Evolutionary conservation across 495 filamentous ascomycete species (phyloP).

Genomic region (Neurospora tetrasperma): DNA sequence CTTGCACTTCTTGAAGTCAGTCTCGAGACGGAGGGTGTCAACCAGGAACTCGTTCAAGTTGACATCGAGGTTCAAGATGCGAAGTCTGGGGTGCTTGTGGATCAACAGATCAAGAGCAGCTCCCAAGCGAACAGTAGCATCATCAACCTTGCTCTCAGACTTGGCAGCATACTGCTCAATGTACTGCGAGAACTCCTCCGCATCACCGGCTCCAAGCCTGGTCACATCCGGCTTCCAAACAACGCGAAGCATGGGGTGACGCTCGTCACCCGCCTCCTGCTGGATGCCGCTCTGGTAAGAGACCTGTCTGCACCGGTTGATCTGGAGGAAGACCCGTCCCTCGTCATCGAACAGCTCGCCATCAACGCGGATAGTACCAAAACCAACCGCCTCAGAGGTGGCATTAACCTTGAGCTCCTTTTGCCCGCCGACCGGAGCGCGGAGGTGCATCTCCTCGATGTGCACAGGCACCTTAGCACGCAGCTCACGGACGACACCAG

Average conservation of each 20-base stretch:
- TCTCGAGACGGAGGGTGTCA: neutral
- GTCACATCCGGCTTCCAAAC: neutral
- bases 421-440: neutral
- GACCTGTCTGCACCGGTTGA: neutral
- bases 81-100: neutral
- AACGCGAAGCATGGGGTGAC: neutral
- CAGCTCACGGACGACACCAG: conserved; percentile 8
- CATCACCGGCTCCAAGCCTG: neutral
- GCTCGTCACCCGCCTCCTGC: neutral
- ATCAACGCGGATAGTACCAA: neutral
- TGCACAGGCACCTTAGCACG: conserved; percentile 18
- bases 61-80: neutral
- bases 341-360: neutral
- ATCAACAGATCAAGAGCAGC: neutral
- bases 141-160: neutral
- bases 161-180: neutral
- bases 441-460: conserved; percentile 2
- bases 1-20: neutral
- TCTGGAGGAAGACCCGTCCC: neutral
- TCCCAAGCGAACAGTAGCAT: neutral
- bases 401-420: conserved; percentile 8
- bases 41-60: neutral
- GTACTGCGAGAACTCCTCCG: neutral
- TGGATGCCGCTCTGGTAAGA: neutral
- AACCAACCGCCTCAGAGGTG: conserved; percentile 20